Conservation (phyloP, 73 alveolate genomes). For the Tetrahymena malaccensis region DNA sequence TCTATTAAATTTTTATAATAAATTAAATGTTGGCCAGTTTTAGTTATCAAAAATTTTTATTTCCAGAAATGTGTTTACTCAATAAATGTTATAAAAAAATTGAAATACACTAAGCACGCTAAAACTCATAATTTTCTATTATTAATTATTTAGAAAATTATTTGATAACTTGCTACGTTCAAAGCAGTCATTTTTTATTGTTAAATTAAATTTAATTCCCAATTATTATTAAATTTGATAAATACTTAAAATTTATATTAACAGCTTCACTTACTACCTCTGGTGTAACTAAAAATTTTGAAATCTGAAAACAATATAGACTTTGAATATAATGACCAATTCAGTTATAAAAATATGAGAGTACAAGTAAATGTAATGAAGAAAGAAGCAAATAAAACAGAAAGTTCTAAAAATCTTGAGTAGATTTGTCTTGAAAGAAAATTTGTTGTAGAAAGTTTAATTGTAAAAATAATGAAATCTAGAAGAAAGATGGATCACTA, state of each 20-base stretch:
- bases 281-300: not conserved
- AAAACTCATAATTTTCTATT: no score
- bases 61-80: not conserved
- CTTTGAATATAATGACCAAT: not conserved
- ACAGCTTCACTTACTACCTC: not conserved
- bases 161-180: no score
- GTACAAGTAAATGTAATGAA: not conserved
- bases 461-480: not conserved
- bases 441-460: not conserved
- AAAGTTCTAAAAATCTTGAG: not conserved
- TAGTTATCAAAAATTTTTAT: no score
- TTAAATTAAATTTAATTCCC: no score
- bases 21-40: not conserved
- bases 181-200: no score
- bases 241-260: not conserved
- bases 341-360: not conserved
- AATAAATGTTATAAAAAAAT: no score
- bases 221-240: not conserved
- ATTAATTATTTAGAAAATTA: no score
- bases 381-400: not conserved
- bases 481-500: not conserved
- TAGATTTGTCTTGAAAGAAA: not conserved
- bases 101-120: no score
- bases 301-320: not conserved
- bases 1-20: not conserved